Percentiles rank a stretch among this genome's conserved stretches.
Conservation (phyloP, 2,329 filamentous ascomycete genomes). For the Calonectria montana region DNA sequence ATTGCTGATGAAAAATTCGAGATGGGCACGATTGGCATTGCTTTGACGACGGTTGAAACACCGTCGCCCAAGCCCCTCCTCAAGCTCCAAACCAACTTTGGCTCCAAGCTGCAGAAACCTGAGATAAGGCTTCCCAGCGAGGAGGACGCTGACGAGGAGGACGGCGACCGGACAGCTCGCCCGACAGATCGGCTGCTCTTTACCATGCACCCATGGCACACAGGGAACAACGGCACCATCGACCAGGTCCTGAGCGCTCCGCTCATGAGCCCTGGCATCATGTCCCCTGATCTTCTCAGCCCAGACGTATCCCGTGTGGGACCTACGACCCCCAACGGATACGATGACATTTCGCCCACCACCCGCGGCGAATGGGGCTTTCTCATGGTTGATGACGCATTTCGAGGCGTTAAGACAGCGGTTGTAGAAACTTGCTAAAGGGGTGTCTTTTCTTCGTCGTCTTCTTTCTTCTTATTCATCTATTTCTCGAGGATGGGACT, state of each 20-base stretch:
- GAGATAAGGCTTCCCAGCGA: constrained; percentile 17
- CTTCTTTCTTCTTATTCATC: not conserved
- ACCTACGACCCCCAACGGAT: constrained; percentile 67
- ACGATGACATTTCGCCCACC: constrained; percentile 71
- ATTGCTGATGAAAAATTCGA: constrained; percentile 36
- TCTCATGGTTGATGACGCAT: constrained; percentile 63
- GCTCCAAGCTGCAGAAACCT: constrained; percentile 28
- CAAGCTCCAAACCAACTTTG: constrained; percentile 59
- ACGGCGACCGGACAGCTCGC: constrained; percentile 53
- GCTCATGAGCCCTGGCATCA: constrained; percentile 30
- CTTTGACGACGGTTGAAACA: constrained; percentile 39
- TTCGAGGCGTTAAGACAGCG: constrained; percentile 57
- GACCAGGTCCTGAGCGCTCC: constrained; percentile 54
- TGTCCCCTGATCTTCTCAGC: constrained; percentile 36
- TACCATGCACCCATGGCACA: constrained; percentile 44
- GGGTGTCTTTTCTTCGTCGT: not conserved
- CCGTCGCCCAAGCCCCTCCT: constrained; percentile 47
- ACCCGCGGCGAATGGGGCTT: constrained; percentile 73
- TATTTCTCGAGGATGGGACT: constrained; percentile 3
- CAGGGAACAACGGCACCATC: constrained; percentile 49
- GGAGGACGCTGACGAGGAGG: constrained; percentile 43
- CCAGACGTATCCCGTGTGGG: constrained; percentile 48
- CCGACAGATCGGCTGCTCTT: constrained; percentile 46
- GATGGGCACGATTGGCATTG: constrained; percentile 36
- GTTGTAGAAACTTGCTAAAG: constrained; percentile 55